phyloP scores from a whole-genome alignment of 2,329 filamentous ascomycete genomes.

The Colletotrichum abscissum region DNA sequence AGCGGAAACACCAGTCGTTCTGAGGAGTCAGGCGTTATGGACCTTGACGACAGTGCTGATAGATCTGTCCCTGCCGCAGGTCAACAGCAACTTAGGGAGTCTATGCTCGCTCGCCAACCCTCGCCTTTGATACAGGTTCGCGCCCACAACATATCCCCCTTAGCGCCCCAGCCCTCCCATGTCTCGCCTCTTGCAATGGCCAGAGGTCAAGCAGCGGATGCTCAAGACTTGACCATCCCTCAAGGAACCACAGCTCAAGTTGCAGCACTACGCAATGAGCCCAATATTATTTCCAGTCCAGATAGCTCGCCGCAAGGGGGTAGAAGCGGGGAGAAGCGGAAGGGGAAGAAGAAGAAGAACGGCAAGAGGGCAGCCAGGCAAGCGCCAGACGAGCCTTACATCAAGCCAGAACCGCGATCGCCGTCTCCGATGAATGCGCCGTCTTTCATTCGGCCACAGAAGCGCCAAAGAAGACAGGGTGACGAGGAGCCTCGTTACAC shows the following conservation, averaged over 20 bases:
- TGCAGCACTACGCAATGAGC: slow-evolving; percentile 64
- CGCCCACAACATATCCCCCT: slow-evolving; percentile 78
- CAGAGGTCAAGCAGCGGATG: slow-evolving; percentile 45
- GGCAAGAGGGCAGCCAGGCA: slow-evolving; percentile 63
- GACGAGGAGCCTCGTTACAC: slow-evolving; percentile 55
- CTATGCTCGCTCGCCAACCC: slow-evolving; percentile 48
- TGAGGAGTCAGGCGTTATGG: slow-evolving; percentile 49
- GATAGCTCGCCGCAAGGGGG: slow-evolving; percentile 69
- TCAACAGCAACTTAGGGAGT: slow-evolving; percentile 27
- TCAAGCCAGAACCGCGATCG: slow-evolving; percentile 74
- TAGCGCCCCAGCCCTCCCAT: slow-evolving; percentile 81
- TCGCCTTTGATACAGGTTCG: slow-evolving; percentile 71
- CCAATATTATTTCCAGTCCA: slow-evolving; percentile 62
- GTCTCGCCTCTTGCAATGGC: slow-evolving; percentile 68
- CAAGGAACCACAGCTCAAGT: slow-evolving; percentile 64
- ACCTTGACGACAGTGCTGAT: slow-evolving; percentile 36
- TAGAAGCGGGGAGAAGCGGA: slow-evolving; percentile 61
- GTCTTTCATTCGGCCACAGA: slow-evolving; percentile 65
- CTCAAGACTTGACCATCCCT: slow-evolving; percentile 46
- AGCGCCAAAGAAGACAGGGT: slow-evolving; percentile 63
- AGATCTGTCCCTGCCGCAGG: slow-evolving; percentile 30
- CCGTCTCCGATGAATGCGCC: slow-evolving; percentile 67
- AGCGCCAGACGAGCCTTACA: slow-evolving; percentile 61
- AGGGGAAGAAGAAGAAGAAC: slow-evolving; percentile 61
- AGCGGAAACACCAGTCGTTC: slow-evolving; percentile 54